Conservation (phyloP, 305 asterid species). For the Plantago coronopus region DNA sequence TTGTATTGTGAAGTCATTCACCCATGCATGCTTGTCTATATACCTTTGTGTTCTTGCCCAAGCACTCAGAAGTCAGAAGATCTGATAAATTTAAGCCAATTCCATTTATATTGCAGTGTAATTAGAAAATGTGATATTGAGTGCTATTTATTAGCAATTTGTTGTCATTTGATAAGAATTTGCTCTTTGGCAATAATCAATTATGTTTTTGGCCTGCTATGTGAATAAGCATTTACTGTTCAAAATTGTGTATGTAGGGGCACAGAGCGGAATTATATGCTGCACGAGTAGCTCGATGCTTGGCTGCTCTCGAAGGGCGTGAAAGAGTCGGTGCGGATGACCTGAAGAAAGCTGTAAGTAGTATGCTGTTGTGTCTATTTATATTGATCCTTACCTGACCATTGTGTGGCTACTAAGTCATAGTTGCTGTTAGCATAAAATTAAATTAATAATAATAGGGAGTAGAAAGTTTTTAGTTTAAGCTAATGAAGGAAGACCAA, state of each 20-base stretch:
- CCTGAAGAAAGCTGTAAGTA: slow-evolving; percentile 80
- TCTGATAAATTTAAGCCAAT: too few species aligned
- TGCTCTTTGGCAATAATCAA: background rate
- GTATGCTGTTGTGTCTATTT: slow-evolving; percentile 20
- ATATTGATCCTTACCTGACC: too few species aligned
- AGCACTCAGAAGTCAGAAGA: too few species aligned
- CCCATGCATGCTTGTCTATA: background rate
- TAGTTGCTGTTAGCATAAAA: too few species aligned
- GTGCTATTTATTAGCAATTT: background rate
- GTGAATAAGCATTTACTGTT: background rate
- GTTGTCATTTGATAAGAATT: too few species aligned
- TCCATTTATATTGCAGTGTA: too few species aligned
- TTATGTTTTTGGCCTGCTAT: background rate
- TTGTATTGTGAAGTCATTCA: background rate
- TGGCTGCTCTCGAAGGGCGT: slow-evolving; percentile 97
- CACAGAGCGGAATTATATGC: slow-evolving; percentile 98
- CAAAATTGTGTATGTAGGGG: slow-evolving; percentile 50
- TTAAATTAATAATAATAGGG: too few species aligned
- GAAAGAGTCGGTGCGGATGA: slow-evolving; percentile 88
- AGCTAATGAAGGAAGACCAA: too few species aligned
- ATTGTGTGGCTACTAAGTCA: background rate
- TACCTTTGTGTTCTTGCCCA: too few species aligned
- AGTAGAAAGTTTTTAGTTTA: too few species aligned
- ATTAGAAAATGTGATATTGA: too few species aligned
- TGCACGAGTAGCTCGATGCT: slow-evolving; percentile 90